These are phyloP conservation scores for Rhodosporidiobolus sp. DNA, from an alignment of 768 basidiomycete species.

Conservation along the genomic window DNA sequence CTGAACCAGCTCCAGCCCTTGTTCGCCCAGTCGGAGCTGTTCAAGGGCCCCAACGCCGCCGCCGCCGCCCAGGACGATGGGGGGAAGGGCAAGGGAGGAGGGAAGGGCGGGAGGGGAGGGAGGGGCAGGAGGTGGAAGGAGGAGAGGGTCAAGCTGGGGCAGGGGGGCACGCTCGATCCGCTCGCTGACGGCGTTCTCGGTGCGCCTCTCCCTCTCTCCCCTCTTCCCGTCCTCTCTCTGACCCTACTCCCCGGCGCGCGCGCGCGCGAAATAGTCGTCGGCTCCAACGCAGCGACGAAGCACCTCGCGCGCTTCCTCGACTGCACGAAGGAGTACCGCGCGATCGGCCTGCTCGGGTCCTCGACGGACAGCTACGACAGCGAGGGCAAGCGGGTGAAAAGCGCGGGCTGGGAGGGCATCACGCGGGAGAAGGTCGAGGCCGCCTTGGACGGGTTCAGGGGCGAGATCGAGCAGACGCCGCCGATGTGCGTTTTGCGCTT, in stretches of 20 bases:
- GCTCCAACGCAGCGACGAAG: constrained; percentile 86
- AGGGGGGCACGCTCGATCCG: constrained; percentile 94
- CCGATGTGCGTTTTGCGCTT: constrained; percentile 65
- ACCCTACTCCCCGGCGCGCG: background rate
- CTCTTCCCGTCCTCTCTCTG: background rate
- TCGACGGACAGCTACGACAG: constrained; percentile 94
- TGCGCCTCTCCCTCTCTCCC: constrained; percentile 48
- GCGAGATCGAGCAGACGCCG: constrained; percentile 83
- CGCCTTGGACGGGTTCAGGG: constrained; percentile 69
- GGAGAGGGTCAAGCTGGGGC: constrained; percentile 71
- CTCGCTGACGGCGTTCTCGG: constrained; percentile 92
- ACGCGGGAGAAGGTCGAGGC: constrained; percentile 71
- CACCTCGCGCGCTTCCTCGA: constrained; percentile 74
- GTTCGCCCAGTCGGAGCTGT: constrained; percentile 71
- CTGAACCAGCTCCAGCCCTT: constrained; percentile 80
- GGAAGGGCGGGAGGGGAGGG: constrained; percentile 50
- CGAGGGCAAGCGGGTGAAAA: constrained; percentile 74
- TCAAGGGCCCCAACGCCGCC: constrained; percentile 49
- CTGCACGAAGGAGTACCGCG: constrained; percentile 89
- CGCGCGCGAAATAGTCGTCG: constrained; percentile 86
- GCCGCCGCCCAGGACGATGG: background rate
- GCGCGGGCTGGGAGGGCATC: constrained; percentile 67
- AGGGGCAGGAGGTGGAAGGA: constrained; percentile 53
- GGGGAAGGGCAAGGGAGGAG: constrained; percentile 9
- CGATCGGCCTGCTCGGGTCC: constrained; percentile 85